A percentile compares a stretch with the other conserved stretches of the same genome.
phyloP scores from a whole-genome alignment of 352 stramenopile genomes.

The Pythium vanterpoolii region DNA sequence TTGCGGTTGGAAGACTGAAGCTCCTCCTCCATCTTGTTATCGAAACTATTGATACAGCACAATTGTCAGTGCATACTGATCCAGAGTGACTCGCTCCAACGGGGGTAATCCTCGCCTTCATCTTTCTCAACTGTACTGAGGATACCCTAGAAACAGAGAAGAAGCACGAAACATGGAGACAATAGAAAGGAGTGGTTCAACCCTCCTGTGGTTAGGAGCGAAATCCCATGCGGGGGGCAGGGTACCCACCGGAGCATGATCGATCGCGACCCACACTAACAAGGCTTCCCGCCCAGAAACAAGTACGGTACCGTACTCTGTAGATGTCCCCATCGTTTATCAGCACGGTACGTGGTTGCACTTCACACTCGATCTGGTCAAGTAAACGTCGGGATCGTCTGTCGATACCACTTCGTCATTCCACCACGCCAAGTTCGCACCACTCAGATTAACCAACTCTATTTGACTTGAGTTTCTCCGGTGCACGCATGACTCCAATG shows the following conservation, averaged over 20 bases:
- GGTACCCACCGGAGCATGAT: background rate
- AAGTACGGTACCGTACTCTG: background rate
- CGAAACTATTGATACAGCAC: background rate
- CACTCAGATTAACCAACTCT: background rate
- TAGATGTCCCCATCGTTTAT: background rate
- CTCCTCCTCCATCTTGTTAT: background rate
- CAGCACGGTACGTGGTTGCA: background rate
- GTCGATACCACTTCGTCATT: slow-evolving; percentile 9
- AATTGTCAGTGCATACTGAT: too few relatives aligned
- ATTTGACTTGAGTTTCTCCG: background rate
- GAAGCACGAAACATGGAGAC: too few relatives aligned
- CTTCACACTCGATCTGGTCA: background rate
- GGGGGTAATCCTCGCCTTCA: too few relatives aligned
- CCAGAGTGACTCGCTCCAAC: too few relatives aligned
- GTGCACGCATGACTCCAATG: background rate
- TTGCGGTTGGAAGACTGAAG: background rate
- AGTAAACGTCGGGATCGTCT: background rate
- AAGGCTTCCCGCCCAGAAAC: background rate
- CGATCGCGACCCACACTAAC: background rate
- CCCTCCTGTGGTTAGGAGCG: too few relatives aligned
- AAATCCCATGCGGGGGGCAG: background rate
- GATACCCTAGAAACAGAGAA: too few relatives aligned
- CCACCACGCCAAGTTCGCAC: background rate
- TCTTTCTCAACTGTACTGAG: too few relatives aligned
- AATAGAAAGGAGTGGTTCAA: too few relatives aligned